Conservation (phyloP, 139 green algal genomes). For the Chlorella sp. region DNA sequence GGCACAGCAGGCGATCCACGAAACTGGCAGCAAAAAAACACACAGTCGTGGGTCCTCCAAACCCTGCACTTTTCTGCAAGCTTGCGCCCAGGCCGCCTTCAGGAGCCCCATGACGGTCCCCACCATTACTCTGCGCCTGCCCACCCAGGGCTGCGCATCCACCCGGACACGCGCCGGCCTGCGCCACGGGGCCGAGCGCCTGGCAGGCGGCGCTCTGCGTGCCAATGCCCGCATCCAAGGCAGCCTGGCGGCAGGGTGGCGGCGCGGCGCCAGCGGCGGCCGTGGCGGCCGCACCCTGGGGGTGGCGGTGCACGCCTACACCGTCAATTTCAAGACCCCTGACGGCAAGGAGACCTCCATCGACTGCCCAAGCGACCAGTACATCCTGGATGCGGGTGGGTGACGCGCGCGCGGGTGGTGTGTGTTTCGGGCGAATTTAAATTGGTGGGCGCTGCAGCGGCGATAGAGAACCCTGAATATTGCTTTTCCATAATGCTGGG, state of each 20-base stretch:
- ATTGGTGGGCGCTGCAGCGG: not conserved
- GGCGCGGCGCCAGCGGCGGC: not conserved
- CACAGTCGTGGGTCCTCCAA: no score
- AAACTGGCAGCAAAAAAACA: not conserved
- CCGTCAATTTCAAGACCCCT: constrained; percentile 1
- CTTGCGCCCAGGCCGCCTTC: not conserved
- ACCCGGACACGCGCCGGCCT: not conserved
- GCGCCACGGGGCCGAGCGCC: not conserved
- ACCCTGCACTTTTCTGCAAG: not conserved
- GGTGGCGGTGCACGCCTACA: not conserved
- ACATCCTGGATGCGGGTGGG: constrained; percentile 34
- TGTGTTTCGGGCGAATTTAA: not conserved
- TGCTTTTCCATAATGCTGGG: no score
- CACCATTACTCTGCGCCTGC: not conserved
- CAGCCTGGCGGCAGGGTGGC: not conserved
- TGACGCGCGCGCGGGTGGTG: not conserved
- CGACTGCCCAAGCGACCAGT: constrained; percentile 19
- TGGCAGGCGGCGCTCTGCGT: not conserved
- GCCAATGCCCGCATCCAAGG: not conserved
- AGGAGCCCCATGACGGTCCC: not conserved
- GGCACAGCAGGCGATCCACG: no score
- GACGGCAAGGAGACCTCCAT: constrained; percentile 4
- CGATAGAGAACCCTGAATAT: no score
- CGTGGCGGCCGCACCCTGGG: not conserved
- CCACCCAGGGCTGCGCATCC: not conserved